These are phyloP conservation scores for Hypoxylon fragiforme DNA, from an alignment of 495 filamentous ascomycete species.

Conservation along the genomic window DNA sequence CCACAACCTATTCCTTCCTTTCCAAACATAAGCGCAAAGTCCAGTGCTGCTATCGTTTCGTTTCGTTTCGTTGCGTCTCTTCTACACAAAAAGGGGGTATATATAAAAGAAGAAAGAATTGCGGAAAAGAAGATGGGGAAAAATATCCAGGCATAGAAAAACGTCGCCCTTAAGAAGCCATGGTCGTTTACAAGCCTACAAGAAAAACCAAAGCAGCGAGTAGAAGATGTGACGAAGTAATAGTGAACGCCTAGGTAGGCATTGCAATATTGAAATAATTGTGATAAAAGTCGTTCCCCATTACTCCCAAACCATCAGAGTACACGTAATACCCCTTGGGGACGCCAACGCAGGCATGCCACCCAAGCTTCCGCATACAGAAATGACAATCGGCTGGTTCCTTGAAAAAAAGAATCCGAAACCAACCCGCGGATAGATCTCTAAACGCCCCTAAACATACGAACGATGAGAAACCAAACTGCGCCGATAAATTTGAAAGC, in stretches of 20 bases:
- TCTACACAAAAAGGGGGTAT: conserved; percentile 2
- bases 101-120: not conserved
- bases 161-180: too few relatives aligned
- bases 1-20: too few relatives aligned
- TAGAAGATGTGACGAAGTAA: too few relatives aligned
- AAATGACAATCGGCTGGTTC: not conserved
- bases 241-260: too few relatives aligned
- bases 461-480: conserved; percentile 91
- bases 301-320: not conserved
- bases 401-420: too few relatives aligned
- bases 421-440: too few relatives aligned
- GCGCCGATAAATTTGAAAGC: conserved; percentile 90
- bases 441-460: conserved; percentile 76
- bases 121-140: not conserved
- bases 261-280: too few relatives aligned
- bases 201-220: too few relatives aligned
- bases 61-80: not conserved
- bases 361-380: not conserved
- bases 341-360: conserved; percentile 2
- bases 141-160: not conserved
- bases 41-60: not conserved
- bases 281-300: too few relatives aligned
- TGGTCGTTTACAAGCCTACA: too few relatives aligned
- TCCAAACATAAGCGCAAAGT: too few relatives aligned
- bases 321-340: not conserved